A percentile compares a stretch with the other conserved stretches of the same genome.
phyloP scores from a whole-genome alignment of 768 basidiomycete genomes.

The Gymnopilus dilepis region DNA sequence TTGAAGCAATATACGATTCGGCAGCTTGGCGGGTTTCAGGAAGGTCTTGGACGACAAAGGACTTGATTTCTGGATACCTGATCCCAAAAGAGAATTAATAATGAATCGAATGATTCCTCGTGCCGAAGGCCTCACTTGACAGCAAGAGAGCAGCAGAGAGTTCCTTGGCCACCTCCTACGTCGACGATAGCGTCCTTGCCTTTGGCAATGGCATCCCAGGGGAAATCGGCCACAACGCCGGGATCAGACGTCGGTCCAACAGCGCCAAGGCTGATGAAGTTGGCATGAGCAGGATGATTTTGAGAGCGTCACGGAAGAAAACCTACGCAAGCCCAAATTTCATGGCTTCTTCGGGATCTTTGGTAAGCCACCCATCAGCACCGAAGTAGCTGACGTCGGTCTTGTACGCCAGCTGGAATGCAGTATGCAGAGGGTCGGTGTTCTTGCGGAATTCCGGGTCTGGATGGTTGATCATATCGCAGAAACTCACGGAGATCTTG shows the following conservation, averaged over 20 bases:
- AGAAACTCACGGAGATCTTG: slow-evolving; percentile 37
- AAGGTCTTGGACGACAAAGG: slow-evolving; percentile 44
- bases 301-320: neutral
- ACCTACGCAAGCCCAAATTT: slow-evolving; percentile 41
- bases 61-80: slow-evolving; percentile 43
- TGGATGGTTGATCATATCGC: slow-evolving; percentile 40
- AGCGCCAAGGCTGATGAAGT: slow-evolving; percentile 41
- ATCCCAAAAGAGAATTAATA: neutral
- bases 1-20: slow-evolving; percentile 38
- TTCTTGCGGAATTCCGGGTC: slow-evolving; percentile 39
- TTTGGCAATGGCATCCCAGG: slow-evolving; percentile 38
- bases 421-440: slow-evolving; percentile 40
- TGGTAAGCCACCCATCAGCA: slow-evolving; percentile 41
- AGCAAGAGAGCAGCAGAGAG: slow-evolving; percentile 43
- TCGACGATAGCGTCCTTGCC: slow-evolving; percentile 47
- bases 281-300: too few relatives aligned
- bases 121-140: slow-evolving; percentile 35
- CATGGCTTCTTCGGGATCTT: slow-evolving; percentile 41
- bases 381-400: slow-evolving; percentile 42
- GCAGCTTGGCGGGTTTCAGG: slow-evolving; percentile 41
- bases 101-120: too few relatives aligned
- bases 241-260: slow-evolving; percentile 45
- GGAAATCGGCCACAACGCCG: slow-evolving; percentile 44
- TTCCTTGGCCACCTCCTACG: slow-evolving; percentile 46
- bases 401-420: slow-evolving; percentile 43